Evolutionary conservation across 768 basidiomycete species (phyloP), one percentile per base, ranked within the genome.

Genomic region (Hemileccinum impolitum): DNA sequence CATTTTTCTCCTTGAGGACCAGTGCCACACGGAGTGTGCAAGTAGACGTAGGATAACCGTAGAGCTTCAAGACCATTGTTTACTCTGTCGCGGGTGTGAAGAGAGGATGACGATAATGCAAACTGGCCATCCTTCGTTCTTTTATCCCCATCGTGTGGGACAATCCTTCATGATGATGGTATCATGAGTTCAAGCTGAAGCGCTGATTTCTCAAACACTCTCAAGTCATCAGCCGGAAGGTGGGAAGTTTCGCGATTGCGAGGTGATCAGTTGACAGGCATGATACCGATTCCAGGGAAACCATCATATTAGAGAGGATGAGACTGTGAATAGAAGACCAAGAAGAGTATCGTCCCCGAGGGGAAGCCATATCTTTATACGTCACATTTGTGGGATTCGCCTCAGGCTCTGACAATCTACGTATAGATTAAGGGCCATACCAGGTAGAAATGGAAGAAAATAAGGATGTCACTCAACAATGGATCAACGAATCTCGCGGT

Each of bases 21-120:
- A 67, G 52, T 5, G 72, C 77, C 14, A 81, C 82, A n/a, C 75
- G 75, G 17, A 67, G 72, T 1, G 78, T 77, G 71, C 72, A 77
- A 21, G 75, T 72, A 1, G 79, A 79, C 13, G 21, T 49, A 3
- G 50, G 17, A 31, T 26, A 49, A 34, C 58, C 55, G 43, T 60
- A 50, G 15, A 62, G 43, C 14, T 59, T 54, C 28, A 62, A 38
- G 39, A 62, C 57, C 60, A 62, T 63, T 23, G 23, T 23, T 23
- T 23, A 23, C 23, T 23, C 6, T 23, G 23, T 23, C 23, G 23
- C 23, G 23, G 23, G 23, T 23, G 23, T 23, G 23, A 6, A 23
- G 23, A 23, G 23, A 23, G 23, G 23, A 23, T 23, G 23, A 23
- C 6, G 23, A 23, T 23, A 6, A 23, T 23, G 6, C 23, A 23